Evolutionary conservation across 768 basidiomycete genomes (phyloP), one percentile per base, ranked within the genome.

Genomic region (Lepiota venenata): DNA sequence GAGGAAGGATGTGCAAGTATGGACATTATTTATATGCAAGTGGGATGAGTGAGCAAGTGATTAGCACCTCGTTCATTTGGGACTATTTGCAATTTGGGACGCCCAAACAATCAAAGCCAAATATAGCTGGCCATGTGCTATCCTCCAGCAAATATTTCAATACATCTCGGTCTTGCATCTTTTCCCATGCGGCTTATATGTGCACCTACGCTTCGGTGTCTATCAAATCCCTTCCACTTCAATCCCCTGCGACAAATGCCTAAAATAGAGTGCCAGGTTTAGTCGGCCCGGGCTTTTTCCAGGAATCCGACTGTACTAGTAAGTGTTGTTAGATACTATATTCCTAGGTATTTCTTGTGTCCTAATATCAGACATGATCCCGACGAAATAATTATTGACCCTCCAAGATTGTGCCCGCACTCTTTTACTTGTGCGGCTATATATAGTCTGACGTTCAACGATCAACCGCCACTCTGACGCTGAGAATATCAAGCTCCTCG

Each of bases 11-110:
- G 49, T 35, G 43, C 35, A 49, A 21, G 32, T 50, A 21, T 46
- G 53, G 55, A 54, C 56, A 48, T 50, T 52, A 40, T 35, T 63
- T 25, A 25, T 25, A 25, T 5, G 5, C 25, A 25, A 63, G 64
- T 62, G 56, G 47, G 57, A 68, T 11, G 32, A 11, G 67, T 63
- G 25, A 64, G 64, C 65, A 61, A 56, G 57, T 60, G 54, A 63
- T 68, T 70, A 73, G 71, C 71, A 73, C 71, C 63, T 71, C 71
- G 72, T 74, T 54, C 60, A 56, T 73, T 72, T 73, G 69, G 64
- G 38, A 59, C 40, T 73, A 64, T 72, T 73, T 72, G 62, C 39
- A 20, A 55, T 40, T 50, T 32, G 35, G 41, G 37, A 39, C 51
- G 16, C 36, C 43, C 11, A 12, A 42, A 52, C 35, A 48, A 36